Base-by-base conservation (phyloP, 2,329 filamentous ascomycete genomes). In the Penicillium freii region DNA sequence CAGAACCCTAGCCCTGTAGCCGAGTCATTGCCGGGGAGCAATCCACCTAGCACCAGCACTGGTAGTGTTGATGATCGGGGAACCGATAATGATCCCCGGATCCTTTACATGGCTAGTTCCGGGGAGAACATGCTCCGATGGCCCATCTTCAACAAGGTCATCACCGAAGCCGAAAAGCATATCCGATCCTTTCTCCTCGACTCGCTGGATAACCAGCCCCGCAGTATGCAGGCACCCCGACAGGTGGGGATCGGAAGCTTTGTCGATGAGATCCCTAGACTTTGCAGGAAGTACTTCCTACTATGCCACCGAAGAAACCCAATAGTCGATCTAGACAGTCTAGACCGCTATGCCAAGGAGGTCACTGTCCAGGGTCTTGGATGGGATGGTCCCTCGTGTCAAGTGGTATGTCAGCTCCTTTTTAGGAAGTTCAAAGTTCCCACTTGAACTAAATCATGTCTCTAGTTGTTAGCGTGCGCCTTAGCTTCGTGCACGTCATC, bases 301-400 rank as follows among this genome's bases (percentile, higher is more conserved):
- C 47, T 65, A 25, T 57, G 62, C 3, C 65, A 67, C 54, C 60
- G 59, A 5, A 54, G 62, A 34, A 65, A 66, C 33, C 63, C 65
- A 2, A 54, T 67, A 27, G 48, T 67, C 17, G 63, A 67, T 40
- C 45, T 54, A 25, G 64, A 65, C 2, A 62, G 54, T 27, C 55
- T 67, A 31, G 51, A 60, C 47, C 61, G 55, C 3, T 66, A 66
- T 57, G 63, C 64, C 11, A 56, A 59, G 29, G 63, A 67, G 38
- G 62, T 67, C 19, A 65, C 61, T 3, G 43, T 64, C 23, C 65
- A 66, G 34, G 65, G 65, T 9, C 48, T 66, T 39, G 61, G 62
- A 43, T 67, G 63, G 65, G 64, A 67, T 33, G 61, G 62, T 3
- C 63, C 56, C 43, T 66, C 65, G n/a, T 67, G 65, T 51, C 65